Evolutionary conservation across 1,284 basidiomycete genomes (phyloP).

Genomic region (Marasmius tenuissimus): DNA sequence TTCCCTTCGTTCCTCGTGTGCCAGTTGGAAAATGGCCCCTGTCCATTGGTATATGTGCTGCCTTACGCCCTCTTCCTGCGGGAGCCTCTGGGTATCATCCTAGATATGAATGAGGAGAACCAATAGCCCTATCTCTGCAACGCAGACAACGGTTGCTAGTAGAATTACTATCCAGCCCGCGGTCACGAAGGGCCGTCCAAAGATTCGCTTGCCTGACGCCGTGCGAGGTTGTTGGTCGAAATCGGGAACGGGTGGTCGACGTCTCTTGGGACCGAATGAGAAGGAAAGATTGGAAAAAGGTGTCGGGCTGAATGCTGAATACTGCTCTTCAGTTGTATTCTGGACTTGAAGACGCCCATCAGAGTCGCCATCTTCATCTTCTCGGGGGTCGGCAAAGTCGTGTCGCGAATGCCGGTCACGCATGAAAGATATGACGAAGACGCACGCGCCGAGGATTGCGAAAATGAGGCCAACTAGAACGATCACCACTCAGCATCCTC

Average conservation of each 20-base stretch:
- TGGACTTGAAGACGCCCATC: background rate
- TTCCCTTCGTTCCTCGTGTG: too few species aligned
- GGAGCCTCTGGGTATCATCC: background rate
- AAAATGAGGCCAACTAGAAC: conserved; percentile 70
- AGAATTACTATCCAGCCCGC: conserved; percentile 73
- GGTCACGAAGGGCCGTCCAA: conserved; percentile 77
- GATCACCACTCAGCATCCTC: background rate
- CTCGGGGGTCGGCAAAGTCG: conserved; percentile 67
- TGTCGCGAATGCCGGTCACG: conserved; percentile 68
- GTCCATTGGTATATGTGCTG: too few species aligned
- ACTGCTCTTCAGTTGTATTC: background rate
- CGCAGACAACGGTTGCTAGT: conserved; percentile 61
- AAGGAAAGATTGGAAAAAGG: background rate
- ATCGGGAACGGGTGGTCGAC: background rate
- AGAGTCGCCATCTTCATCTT: background rate
- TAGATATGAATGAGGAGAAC: conserved; percentile 46
- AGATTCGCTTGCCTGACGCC: conserved; percentile 62
- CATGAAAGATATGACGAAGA: conserved; percentile 60
- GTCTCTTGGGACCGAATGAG: background rate
- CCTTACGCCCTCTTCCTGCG: too few species aligned
- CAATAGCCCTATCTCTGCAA: conserved; percentile 65
- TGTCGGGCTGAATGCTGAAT: background rate
- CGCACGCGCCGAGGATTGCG: conserved; percentile 59
- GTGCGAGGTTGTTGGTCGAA: conserved; percentile 42
- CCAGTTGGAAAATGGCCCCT: too few species aligned